phyloP scores from a whole-genome alignment of 495 filamentous ascomycete species.

The Hyaloscypha hepaticicola region DNA sequence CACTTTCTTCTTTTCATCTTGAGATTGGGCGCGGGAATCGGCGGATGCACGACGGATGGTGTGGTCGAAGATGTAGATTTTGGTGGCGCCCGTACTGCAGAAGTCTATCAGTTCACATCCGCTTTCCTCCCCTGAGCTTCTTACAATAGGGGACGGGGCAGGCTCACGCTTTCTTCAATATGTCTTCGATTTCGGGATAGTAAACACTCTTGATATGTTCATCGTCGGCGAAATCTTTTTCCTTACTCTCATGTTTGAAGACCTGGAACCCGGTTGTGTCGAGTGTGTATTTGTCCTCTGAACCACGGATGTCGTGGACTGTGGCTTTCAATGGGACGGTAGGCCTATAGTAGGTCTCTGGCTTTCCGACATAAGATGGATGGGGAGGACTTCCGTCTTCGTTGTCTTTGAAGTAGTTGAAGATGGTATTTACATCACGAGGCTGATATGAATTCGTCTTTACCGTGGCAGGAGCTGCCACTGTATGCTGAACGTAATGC shows the following conservation, averaged over 20 bases:
- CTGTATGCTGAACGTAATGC: constrained; percentile 1
- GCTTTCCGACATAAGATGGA: constrained; percentile 47
- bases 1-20: neutral
- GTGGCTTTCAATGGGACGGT: constrained; percentile 36
- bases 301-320: constrained; percentile 48
- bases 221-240: constrained; percentile 61
- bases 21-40: constrained; percentile 17
- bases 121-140: neutral
- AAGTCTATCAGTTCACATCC: neutral
- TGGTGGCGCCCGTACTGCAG: constrained; percentile 47
- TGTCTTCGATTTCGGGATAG: constrained; percentile 64
- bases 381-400: constrained; percentile 57
- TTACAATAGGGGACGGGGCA: neutral
- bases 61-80: constrained; percentile 73
- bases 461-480: neutral
- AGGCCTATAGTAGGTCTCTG: constrained; percentile 52
- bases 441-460: neutral
- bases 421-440: constrained; percentile 50
- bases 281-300: constrained; percentile 49
- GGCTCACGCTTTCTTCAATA: constrained; percentile 58
- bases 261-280: constrained; percentile 52
- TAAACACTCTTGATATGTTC: constrained; percentile 64
- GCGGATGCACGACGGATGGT: constrained; percentile 60
- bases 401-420: constrained; percentile 60
- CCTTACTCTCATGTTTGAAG: constrained; percentile 45